Conservation (phyloP, 768 basidiomycete species). For the Boletus rubropictus region DNA sequence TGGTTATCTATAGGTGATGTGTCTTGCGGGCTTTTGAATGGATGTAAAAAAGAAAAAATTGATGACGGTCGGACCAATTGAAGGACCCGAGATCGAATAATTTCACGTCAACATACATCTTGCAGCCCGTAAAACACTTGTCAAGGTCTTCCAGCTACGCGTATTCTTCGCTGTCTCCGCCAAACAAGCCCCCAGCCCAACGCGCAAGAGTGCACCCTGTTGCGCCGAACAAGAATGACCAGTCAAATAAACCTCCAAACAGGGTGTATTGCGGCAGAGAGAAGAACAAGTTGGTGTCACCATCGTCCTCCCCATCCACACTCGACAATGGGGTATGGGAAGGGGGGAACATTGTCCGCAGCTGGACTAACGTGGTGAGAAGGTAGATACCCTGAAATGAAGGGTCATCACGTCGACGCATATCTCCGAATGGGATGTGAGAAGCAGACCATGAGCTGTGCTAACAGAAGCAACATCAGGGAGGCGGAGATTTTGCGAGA, state of each 20-base stretch:
- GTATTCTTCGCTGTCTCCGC: conserved; percentile 14
- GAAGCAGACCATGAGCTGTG: conserved; percentile 70
- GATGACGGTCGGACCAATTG: not conserved
- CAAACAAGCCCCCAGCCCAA: conserved; percentile 46
- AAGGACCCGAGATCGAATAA: not conserved
- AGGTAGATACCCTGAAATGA: conserved; percentile 68
- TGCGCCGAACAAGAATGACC: conserved; percentile 62
- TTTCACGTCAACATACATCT: conserved; percentile 5
- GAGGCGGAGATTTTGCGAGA: conserved; percentile 68
- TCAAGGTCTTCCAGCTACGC: conserved; percentile 1
- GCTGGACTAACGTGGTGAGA: conserved; percentile 75
- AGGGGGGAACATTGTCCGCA: conserved; percentile 75
- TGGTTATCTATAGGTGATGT: conserved; percentile 11
- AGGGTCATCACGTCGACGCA: not conserved
- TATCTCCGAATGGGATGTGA: conserved; percentile 6
- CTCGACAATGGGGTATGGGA: conserved; percentile 24
- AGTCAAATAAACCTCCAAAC: conserved; percentile 71
- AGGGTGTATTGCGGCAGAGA: conserved; percentile 70
- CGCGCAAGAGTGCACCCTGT: conserved; percentile 40
- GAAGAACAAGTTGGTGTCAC: conserved; percentile 51
- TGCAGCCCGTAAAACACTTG: not conserved
- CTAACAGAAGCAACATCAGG: conserved; percentile 68
- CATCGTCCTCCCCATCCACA: conserved; percentile 3
- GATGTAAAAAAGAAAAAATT: not conserved
- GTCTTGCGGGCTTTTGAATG: not conserved